Conservation (phyloP, 2,329 filamentous ascomycete species). For the Cytospora paraplurivora region DNA sequence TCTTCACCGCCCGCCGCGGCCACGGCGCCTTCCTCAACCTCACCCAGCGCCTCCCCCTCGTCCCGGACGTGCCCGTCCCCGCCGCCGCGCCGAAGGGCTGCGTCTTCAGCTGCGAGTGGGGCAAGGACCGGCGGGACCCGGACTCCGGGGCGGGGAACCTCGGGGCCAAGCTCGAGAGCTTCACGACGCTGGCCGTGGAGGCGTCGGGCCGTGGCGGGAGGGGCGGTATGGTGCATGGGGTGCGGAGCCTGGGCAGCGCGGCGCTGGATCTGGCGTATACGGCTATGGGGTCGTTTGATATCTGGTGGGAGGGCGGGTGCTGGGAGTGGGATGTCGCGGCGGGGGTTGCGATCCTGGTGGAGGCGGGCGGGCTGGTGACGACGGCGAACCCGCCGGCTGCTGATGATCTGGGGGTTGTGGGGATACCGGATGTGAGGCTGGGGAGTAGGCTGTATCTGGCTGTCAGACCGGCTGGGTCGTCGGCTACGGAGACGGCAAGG, state of each 20-base stretch:
- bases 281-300: constrained; percentile 75
- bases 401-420: constrained; percentile 53
- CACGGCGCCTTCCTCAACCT: constrained; percentile 71
- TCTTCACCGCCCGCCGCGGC: constrained; percentile 68
- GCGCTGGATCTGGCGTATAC: constrained; percentile 75
- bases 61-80: constrained; percentile 66
- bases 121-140: constrained; percentile 70
- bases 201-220: constrained; percentile 62
- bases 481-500: constrained; percentile 61
- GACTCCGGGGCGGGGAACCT: constrained; percentile 64
- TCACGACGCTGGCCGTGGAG: constrained; percentile 74
- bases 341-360: constrained; percentile 70
- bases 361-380: constrained; percentile 74
- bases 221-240: constrained; percentile 78
- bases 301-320: constrained; percentile 82
- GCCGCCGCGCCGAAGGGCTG: constrained; percentile 67
- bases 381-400: constrained; percentile 67
- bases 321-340: constrained; percentile 85
- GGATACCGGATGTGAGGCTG: constrained; percentile 61
- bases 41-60: constrained; percentile 62
- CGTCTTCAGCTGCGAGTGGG: constrained; percentile 77
- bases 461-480: constrained; percentile 67
- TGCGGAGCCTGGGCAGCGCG: constrained; percentile 72
- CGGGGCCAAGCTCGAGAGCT: constrained; percentile 71
- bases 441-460: constrained; percentile 73